Conservation (phyloP, 768 basidiomycete genomes). For the Gyrodon lividus region DNA sequence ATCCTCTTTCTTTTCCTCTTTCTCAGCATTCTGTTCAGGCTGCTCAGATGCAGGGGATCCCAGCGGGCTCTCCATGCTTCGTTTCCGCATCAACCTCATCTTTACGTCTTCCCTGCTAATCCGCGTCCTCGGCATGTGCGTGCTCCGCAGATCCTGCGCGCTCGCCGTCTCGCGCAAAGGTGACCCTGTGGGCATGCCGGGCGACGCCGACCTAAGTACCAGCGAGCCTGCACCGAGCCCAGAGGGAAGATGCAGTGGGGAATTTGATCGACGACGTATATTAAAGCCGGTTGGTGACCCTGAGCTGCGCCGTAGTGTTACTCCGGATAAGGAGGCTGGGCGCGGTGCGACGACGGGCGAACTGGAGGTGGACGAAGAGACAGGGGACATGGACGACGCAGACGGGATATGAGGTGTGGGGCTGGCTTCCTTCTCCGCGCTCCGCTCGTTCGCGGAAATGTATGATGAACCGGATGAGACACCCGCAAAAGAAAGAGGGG, state of each 20-base stretch:
- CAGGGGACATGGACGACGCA: constrained; percentile 2
- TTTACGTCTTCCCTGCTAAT: constrained; percentile 57
- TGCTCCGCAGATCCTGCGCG: constrained; percentile 18
- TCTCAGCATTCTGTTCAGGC: neutral
- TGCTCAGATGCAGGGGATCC: constrained; percentile 15
- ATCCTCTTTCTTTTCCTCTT: neutral
- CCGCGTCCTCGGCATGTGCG: constrained; percentile 35
- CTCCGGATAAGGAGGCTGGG: constrained; percentile 13
- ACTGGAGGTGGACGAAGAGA: neutral
- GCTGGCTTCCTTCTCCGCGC: constrained; percentile 4
- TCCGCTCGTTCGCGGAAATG: constrained; percentile 12
- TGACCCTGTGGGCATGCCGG: constrained; percentile 24
- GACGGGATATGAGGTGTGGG: constrained; percentile 1
- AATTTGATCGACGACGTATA: constrained; percentile 23
- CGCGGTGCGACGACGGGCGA: neutral
- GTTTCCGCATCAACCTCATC: constrained; percentile 43
- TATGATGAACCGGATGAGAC: constrained; percentile 16
- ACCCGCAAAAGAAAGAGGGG: constrained; percentile 18
- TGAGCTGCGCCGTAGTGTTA: constrained; percentile 11
- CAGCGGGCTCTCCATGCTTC: constrained; percentile 44
- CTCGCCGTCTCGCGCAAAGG: constrained; percentile 26
- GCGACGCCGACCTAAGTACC: constrained; percentile 19
- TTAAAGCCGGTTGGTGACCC: constrained; percentile 20
- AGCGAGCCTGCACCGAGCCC: constrained; percentile 18
- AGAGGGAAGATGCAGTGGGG: constrained; percentile 17